These are phyloP conservation scores for Raddia guianensis DNA, from an alignment of 176 grass and related monocot genomes.

Conservation along the genomic window DNA sequence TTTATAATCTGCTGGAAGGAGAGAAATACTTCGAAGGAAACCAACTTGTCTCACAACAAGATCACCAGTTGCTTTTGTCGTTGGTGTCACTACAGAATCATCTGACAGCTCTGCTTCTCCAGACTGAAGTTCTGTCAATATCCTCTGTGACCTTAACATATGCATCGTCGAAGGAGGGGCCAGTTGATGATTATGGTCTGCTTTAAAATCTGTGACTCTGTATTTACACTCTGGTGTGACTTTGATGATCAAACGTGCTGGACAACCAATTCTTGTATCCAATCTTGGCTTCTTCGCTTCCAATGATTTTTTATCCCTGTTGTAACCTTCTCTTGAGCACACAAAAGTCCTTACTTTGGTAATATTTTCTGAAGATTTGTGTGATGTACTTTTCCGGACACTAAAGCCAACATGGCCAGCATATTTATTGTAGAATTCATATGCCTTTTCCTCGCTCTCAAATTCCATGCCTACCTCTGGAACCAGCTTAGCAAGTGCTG, in stretches of 20 bases:
- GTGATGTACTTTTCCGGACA: constrained; percentile 93
- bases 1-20: constrained; percentile 86
- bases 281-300: constrained; percentile 95
- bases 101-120: constrained; percentile 77
- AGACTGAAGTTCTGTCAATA: constrained; percentile 88
- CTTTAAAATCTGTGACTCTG: constrained; percentile 88
- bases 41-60: constrained; percentile 73
- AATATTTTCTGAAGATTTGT: constrained; percentile 90
- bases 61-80: constrained; percentile 73
- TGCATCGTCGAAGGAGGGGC: constrained; percentile 97
- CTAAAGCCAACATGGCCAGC: constrained; percentile 98
- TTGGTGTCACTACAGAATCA: constrained; percentile 73
- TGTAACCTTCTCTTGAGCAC: constrained; percentile 96
- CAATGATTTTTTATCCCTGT: constrained; percentile 90
- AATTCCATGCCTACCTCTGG: constrained; percentile 87
- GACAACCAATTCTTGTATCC: constrained; percentile 96
- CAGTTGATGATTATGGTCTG: constrained; percentile 94
- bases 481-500: constrained; percentile 72
- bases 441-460: constrained; percentile 79
- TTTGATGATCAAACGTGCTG: constrained; percentile 91
- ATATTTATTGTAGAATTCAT: constrained; percentile 91
- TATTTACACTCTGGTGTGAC: constrained; percentile 79
- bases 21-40: constrained; percentile 72
- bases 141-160: constrained; percentile 94
- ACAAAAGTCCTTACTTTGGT: constrained; percentile 95